Evolutionary conservation across 164 flowering plant genomes (phyloP), one percentile per base, ranked within the genome.

Genomic region (Cinnamomum micranthum): DNA sequence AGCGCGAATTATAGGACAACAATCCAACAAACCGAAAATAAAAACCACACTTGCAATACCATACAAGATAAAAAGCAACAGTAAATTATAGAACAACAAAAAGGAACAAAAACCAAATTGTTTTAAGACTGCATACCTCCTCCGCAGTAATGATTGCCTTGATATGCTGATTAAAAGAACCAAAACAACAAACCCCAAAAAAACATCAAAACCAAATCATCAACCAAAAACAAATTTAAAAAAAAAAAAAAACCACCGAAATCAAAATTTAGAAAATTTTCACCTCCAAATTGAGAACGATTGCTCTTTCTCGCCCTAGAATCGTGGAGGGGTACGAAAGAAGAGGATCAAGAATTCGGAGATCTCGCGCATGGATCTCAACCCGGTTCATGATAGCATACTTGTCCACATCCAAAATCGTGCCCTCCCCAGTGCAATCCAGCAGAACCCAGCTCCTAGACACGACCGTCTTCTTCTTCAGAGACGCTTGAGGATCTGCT

Each of bases 211-310:
- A 15, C 22, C 27, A 25, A 55, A 41, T n/a, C 60, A 55, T 41
- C 14, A 59, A 65, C 22, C 67, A 71, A 25, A 25, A 25, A 35
- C 28, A 65, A 68, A 2, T 31, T 22, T 69, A 23, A 27, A 27
- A 27, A 4, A 31, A 31, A 23, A 73, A 25, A n/a, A 75, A 1
- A 19, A 24, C 35, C 50, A 67, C 13, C 70, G 50, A 55, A 31
- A 28, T 13, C 10, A 67, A 19, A 28, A 4, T 67, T 9, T 3
- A 55, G 60, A 22, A 27, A 70, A 64, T 12, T 55, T 6, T 59
- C 64, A 91, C 98, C 95, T 95, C 99, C 82, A 95, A 84, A 77
- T 93, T 95, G 68, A 95, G 87, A 73, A 95, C 98, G 74, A 95
- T 90, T 23, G 97, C 98, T 69, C 74, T 78, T 65, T 93, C 99